Evolutionary conservation across 73 alveolate genomes (phyloP).

Genomic region (Effrenium voratum): DNA sequence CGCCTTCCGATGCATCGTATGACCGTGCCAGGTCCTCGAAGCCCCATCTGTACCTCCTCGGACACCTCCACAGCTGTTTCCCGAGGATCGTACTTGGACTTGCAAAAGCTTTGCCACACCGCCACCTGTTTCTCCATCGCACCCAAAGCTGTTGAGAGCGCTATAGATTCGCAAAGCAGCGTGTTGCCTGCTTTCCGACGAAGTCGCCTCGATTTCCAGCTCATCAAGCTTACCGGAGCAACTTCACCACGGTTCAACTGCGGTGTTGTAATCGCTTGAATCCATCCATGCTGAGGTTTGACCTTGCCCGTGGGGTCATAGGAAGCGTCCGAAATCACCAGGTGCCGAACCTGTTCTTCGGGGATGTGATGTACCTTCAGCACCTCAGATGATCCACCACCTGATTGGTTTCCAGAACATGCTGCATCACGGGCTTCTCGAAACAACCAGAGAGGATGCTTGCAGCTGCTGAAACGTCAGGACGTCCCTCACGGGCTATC

Average conservation of each 20-base stretch:
- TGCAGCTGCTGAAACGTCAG: constrained; percentile 13
- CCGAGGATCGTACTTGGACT: background rate
- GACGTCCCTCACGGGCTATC: constrained; percentile 2
- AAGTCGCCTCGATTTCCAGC: background rate
- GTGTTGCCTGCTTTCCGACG: constrained; percentile 31
- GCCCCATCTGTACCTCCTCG: background rate
- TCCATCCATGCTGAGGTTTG: constrained; percentile 29
- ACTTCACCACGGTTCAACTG: background rate
- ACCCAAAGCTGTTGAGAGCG: background rate
- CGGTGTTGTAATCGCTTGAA: background rate
- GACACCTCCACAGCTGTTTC: background rate
- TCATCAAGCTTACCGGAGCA: background rate
- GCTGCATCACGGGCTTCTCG: background rate
- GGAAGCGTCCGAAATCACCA: background rate
- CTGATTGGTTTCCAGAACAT: background rate
- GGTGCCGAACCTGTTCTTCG: background rate
- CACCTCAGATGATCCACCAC: background rate
- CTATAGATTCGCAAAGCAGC: background rate
- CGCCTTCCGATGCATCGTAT: background rate
- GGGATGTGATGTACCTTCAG: background rate
- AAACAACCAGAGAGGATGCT: background rate
- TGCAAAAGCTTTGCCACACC: background rate
- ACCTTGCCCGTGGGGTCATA: background rate
- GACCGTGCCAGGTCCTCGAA: background rate
- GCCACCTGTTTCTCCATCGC: constrained; percentile 24